These are phyloP conservation scores for Porcisia hertigi DNA, from an alignment of 208 protist genomes.

Conservation along the genomic window DNA sequence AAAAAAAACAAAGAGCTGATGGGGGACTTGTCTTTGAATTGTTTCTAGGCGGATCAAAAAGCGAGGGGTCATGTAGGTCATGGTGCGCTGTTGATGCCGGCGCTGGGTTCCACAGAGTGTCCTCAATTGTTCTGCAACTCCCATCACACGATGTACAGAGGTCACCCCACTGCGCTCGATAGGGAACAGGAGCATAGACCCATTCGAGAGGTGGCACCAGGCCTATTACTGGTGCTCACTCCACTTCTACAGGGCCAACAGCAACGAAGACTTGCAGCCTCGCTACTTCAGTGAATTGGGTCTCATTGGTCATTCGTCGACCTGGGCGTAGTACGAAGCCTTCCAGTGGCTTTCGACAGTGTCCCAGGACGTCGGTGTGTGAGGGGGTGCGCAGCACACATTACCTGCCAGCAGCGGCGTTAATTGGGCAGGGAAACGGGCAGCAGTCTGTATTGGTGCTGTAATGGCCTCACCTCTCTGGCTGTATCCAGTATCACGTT, in stretches of 20 bases:
- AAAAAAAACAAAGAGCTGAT: too few species aligned
- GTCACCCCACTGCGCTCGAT: slow-evolving; percentile 45
- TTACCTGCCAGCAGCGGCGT: slow-evolving; percentile 53
- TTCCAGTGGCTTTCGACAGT: slow-evolving; percentile 41
- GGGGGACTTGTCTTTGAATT: too few species aligned
- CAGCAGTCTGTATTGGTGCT: slow-evolving; percentile 53
- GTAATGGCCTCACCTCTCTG: slow-evolving; percentile 52
- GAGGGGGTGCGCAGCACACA: slow-evolving; percentile 44
- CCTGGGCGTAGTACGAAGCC: slow-evolving; percentile 33
- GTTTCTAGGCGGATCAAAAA: slow-evolving; percentile 27
- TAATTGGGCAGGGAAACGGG: slow-evolving; percentile 40
- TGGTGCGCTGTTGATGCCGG: slow-evolving; percentile 35
- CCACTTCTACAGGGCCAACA: slow-evolving; percentile 41
- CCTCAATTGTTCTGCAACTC: slow-evolving; percentile 44
- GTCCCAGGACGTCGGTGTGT: slow-evolving; percentile 39
- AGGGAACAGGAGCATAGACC: slow-evolving; percentile 60
- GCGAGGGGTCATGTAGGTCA: slow-evolving; percentile 27
- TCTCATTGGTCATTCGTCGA: slow-evolving; percentile 41
- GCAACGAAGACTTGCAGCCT: slow-evolving; percentile 44
- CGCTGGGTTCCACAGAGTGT: slow-evolving; percentile 39
- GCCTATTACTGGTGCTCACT: slow-evolving; percentile 33
- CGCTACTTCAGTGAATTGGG: slow-evolving; percentile 62
- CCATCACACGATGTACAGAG: slow-evolving; percentile 34
- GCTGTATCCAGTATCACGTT: slow-evolving; percentile 27
- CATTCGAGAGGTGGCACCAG: slow-evolving; percentile 38